These are phyloP conservation scores for Phytophthora sp. DNA, from an alignment of 352 stramenopile genomes.

Conservation along the genomic window DNA sequence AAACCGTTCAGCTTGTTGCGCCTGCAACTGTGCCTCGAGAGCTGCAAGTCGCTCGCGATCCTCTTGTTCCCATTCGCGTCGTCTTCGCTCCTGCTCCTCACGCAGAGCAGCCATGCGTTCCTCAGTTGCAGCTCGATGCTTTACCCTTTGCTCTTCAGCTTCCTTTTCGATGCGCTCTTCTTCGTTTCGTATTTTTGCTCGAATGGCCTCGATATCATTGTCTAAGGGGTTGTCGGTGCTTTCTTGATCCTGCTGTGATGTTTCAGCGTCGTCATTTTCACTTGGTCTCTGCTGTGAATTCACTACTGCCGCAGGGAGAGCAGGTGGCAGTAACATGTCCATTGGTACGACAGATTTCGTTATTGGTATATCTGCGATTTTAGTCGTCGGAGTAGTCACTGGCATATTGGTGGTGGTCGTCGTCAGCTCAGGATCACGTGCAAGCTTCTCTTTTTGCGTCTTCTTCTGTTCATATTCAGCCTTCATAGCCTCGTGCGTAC, in stretches of 20 bases:
- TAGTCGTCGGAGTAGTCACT: neutral
- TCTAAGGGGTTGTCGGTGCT: neutral
- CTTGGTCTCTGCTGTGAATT: conserved; percentile 2
- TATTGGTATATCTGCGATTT: conserved; percentile 2
- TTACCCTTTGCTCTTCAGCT: conserved; percentile 46
- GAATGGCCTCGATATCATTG: conserved; percentile 44
- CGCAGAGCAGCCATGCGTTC: conserved; percentile 60
- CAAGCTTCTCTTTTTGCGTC: conserved; percentile 15
- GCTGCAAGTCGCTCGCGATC: conserved; percentile 52
- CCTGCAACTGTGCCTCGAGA: conserved; percentile 53
- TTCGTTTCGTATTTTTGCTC: conserved; percentile 47
- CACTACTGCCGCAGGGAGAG: conserved; percentile 9
- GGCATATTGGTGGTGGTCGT: neutral
- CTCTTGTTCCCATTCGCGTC: conserved; percentile 73
- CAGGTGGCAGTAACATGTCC: conserved; percentile 17
- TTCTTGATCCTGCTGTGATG: neutral
- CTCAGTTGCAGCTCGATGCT: conserved; percentile 58
- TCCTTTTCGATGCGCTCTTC: conserved; percentile 49
- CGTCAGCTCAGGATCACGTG: neutral
- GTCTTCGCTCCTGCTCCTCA: conserved; percentile 69
- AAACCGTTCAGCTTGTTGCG: conserved; percentile 47
- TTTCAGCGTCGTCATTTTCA: conserved; percentile 1
- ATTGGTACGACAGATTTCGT: conserved; percentile 17
- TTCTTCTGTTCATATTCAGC: conserved; percentile 44
- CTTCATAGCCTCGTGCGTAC: conserved; percentile 46